Evolutionary conservation across 352 stramenopile species (phyloP), one percentile per base, ranked within the genome.

Genomic region (Saprolegnia parasitica): DNA sequence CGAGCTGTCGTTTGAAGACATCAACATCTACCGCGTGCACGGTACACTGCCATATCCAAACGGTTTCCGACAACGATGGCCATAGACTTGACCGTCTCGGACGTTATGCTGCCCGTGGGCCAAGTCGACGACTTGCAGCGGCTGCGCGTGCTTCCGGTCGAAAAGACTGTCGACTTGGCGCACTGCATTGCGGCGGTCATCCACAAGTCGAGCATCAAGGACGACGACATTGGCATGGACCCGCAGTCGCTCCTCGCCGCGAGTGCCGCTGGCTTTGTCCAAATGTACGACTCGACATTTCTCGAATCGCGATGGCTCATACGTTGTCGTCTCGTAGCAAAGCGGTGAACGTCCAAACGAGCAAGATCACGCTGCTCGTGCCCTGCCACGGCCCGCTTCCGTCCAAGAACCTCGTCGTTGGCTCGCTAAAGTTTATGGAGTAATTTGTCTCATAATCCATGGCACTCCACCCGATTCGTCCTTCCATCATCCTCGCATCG

Each of bases 301-400:
- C 15, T 32, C 8, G 6, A 13, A 5, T n/a, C 11, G 18, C 5
- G 54, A 9, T 18, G 32, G 5, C 60, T 67, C 60, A 67, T 67
- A 26, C 4, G 18, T 45, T n/a, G 10, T 67, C n/a, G n/a, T n/a
- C n/a, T n/a, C n/a, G 63, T 70, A 70, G 63, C 26, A 70, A 70
- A 61, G 11, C 42, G 0, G 63, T 70, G 29, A 70, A 70, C 39
- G 45, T 91, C 71, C 72, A 76, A 26, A 85, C 91, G 42, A 84
- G 87, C 67, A 91, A 88, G 68, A 71, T 95, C 18, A 84, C 93
- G 72, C 75, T 95, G 47, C 80, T 95, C 15, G 87, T 95, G 71
- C 87, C 87, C 39, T 93, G 85, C 32, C 87, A 86, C 13, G 87
- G 87, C 0, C 81, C 84, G 37, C 71, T 95, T 15, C 85, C 85